A percentile compares a stretch with the other conserved stretches of the same genome.
Conservation (phyloP, 257 asterid species). For the Fraxinus anomala region DNA sequence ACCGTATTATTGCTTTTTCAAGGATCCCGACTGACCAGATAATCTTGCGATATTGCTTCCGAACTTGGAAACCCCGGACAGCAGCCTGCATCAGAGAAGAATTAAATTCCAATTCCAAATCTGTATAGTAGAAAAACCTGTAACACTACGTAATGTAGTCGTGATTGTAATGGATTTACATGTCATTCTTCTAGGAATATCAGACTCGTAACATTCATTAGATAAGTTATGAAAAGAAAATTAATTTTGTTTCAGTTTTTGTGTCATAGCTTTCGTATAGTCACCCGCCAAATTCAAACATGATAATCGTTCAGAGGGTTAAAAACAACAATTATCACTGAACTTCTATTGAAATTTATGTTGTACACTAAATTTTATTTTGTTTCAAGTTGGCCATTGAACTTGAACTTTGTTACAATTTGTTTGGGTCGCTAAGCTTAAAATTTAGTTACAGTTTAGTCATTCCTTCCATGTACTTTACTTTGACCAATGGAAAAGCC, state of each 20-base stretch:
- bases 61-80: constrained; percentile 80
- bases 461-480: background rate
- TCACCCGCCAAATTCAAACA: background rate
- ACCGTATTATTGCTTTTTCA: constrained; percentile 87
- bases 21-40: constrained; percentile 91
- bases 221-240: background rate
- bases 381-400: background rate
- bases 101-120: too few species aligned
- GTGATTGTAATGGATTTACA: background rate
- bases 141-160: background rate
- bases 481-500: background rate
- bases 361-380: background rate
- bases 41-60: constrained; percentile 82
- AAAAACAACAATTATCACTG: background rate
- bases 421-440: background rate
- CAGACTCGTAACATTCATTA: background rate
- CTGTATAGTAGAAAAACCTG: background rate
- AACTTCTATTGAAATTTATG: background rate
- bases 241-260: background rate
- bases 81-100: constrained; percentile 48
- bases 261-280: background rate
- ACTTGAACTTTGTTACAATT: background rate
- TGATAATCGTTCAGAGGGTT: background rate
- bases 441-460: background rate
- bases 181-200: background rate